A percentile compares a stretch with the other conserved stretches of the same genome.
Conservation (phyloP, 768 basidiomycete species). For the Neoboletus magnificus region DNA sequence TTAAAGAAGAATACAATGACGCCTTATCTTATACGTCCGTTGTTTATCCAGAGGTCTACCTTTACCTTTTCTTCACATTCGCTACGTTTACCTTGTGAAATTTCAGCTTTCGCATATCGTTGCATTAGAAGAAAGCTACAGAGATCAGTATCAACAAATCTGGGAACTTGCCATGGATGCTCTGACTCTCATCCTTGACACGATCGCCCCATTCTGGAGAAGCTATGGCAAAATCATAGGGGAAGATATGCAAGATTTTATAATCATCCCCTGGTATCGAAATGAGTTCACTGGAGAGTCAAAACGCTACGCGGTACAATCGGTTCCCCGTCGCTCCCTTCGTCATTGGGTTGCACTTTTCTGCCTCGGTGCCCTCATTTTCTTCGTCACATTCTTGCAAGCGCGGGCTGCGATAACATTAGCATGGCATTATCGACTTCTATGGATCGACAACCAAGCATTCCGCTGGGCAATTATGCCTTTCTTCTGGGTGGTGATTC, state of each 20-base stretch:
- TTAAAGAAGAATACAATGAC: constrained; percentile 64
- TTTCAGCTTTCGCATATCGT: constrained; percentile 64
- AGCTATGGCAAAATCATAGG: constrained; percentile 80
- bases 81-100: constrained; percentile 2
- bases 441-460: constrained; percentile 56
- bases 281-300: constrained; percentile 81
- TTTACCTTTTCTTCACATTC: not conserved
- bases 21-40: constrained; percentile 67
- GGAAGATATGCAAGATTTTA: constrained; percentile 74
- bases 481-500: constrained; percentile 58
- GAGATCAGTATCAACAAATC: constrained; percentile 74
- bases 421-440: constrained; percentile 49
- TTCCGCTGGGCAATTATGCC: constrained; percentile 63
- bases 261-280: constrained; percentile 78
- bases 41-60: constrained; percentile 70
- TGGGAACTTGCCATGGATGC: constrained; percentile 82
- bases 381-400: constrained; percentile 54
- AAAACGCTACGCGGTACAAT: constrained; percentile 58
- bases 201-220: constrained; percentile 77
- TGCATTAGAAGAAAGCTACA: constrained; percentile 73
- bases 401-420: constrained; percentile 55
- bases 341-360: constrained; percentile 67
- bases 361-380: constrained; percentile 46
- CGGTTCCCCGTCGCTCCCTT: constrained; percentile 58
- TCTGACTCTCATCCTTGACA: constrained; percentile 70